A percentile compares a stretch with the other conserved stretches of the same genome.
phyloP scores from a whole-genome alignment of 75 land plant genomes.

The Isoetes taiwanensis region DNA sequence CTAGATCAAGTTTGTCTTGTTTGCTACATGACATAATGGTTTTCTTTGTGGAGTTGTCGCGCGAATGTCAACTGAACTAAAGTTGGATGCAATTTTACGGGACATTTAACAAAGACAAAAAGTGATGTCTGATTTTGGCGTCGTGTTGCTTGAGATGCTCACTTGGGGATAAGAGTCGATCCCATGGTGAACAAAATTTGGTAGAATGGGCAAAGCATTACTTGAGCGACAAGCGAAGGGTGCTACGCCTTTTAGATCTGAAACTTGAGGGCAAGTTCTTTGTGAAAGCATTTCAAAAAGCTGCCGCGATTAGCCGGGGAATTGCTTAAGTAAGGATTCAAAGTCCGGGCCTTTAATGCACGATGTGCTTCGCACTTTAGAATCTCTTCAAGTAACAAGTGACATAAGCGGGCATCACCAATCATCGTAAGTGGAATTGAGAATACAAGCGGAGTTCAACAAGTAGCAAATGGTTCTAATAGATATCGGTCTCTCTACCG shows the following conservation, averaged over 20 bases:
- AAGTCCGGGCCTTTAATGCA: slow-evolving; percentile 33
- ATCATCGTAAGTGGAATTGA: too few relatives aligned
- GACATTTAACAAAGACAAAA: slow-evolving; percentile 51
- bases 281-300: slow-evolving; percentile 24
- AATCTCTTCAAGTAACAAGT: slow-evolving; percentile 43
- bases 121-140: slow-evolving; percentile 65
- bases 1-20: too few relatives aligned
- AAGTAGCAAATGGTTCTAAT: too few relatives aligned
- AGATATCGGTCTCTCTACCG: too few relatives aligned
- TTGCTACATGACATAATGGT: too few relatives aligned
- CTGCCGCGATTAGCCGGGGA: slow-evolving; percentile 27
- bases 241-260: slow-evolving; percentile 32
- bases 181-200: slow-evolving; percentile 31
- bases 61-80: too few relatives aligned
- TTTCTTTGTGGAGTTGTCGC: too few relatives aligned
- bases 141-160: slow-evolving; percentile 51
- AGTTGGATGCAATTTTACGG: slow-evolving; percentile 8
- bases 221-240: slow-evolving; percentile 25
- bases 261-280: slow-evolving; percentile 32
- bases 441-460: too few relatives aligned
- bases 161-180: slow-evolving; percentile 35
- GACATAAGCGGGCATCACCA: too few relatives aligned
- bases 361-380: slow-evolving; percentile 39
- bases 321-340: slow-evolving; percentile 29
- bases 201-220: slow-evolving; percentile 44